Base-by-base conservation (phyloP, 208 protist species). In the Histomonas meleagridis region DNA sequence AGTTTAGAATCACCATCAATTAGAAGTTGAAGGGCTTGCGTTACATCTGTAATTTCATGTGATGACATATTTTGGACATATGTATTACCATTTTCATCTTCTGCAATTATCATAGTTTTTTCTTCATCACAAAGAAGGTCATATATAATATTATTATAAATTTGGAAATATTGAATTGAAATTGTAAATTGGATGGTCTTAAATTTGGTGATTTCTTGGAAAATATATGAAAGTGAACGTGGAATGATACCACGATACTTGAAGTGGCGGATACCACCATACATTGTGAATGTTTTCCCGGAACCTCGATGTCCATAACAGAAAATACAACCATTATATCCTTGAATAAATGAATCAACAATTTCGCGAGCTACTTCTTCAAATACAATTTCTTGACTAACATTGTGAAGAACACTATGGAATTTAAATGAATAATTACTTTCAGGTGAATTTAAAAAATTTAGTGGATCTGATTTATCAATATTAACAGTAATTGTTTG, bases 261-360 rank as follows among this genome's bases (percentile, higher is more conserved):
- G 32, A 86, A 86, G 46, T 86, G 76, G 7, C 76, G 4, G 16
- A 86, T 86, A 55, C 76, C 76, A 38, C 86, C 86, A 51, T 51
- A 72, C 86, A 91, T 91, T 0, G 86, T 91, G n/a, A 72, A 91
- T n/a, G 86, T 91, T 70, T 91, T 91, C 2, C 86, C 86, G 0
- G 86, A 60, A 21, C 43, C 43, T 43, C 55, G 51, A 10, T 91
- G 86, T 12, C 86, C 86, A 62, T 57, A 91, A 40, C 32, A 35
- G 40, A 91, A 91, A n/a, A 91, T 43, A 53, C 55, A 72, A 9
- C 55, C 86, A 51, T 91, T 91, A 26, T 91, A 91, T n/a, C 86
- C 86, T 91, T 62, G 60, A 70, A 91, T 62, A 62, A 70, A 91
- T 40, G 51, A 72, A 70, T 91, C 86, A 62, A 91, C 86, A 70